phyloP scores from a whole-genome alignment of 1,284 basidiomycete genomes.

The Trichosporon coremiiforme region DNA sequence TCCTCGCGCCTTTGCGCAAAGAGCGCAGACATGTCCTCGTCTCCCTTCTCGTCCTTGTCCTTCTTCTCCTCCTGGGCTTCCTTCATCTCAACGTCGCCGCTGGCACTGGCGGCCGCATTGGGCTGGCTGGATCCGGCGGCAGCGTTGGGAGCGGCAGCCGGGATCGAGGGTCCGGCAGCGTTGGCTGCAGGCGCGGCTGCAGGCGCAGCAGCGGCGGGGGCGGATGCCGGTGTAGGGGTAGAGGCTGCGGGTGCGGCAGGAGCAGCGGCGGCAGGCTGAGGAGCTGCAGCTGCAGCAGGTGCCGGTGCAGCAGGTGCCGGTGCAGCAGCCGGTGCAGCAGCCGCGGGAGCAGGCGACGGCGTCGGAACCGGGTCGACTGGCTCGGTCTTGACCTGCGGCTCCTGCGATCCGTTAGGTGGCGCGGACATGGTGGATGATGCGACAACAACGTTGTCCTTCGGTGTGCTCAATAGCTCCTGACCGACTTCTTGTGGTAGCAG shows the following conservation, averaged over 20 bases:
- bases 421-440: constrained; percentile 18
- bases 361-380: background rate
- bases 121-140: background rate
- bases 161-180: constrained; percentile 21
- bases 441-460: background rate
- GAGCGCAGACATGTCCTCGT: constrained; percentile 39
- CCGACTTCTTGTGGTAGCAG: background rate
- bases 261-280: background rate
- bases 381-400: constrained; percentile 15
- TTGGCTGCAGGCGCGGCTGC: background rate
- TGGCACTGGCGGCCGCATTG: background rate
- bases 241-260: background rate
- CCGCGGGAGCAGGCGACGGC: constrained; percentile 1
- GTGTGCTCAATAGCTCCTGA: background rate
- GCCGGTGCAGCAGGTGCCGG: background rate
- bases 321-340: constrained; percentile 1
- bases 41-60: constrained; percentile 30
- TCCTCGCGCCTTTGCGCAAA: constrained; percentile 59
- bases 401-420: constrained; percentile 17
- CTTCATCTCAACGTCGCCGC: constrained; percentile 14
- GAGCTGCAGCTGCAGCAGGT: background rate
- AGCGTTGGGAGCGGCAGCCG: background rate
- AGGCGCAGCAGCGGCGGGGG: too few species aligned
- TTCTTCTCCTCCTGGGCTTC: constrained; percentile 29
- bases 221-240: background rate